phyloP scores from a whole-genome alignment of 371 early-diverging fungal species.

The Polyrhizophydium stewartii region DNA sequence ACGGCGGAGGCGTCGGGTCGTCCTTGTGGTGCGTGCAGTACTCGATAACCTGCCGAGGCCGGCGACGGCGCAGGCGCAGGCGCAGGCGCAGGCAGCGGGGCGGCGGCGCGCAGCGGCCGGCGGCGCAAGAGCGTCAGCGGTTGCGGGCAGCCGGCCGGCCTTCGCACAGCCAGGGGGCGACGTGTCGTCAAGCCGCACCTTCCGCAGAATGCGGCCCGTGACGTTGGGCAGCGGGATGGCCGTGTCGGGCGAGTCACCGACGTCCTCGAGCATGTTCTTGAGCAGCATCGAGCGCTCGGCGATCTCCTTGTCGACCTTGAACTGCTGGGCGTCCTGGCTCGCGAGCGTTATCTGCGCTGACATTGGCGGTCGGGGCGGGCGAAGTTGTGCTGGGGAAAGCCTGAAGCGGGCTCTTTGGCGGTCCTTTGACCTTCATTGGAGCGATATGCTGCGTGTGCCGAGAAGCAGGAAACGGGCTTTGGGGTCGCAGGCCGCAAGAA shows the following conservation, averaged over 20 bases:
- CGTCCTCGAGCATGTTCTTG: slow-evolving; percentile 90
- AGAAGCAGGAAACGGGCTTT: too few relatives aligned
- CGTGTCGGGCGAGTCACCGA: slow-evolving; percentile 49
- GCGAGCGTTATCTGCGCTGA: slow-evolving; percentile 10
- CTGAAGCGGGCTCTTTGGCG: too few relatives aligned
- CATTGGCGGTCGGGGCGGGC: not conserved
- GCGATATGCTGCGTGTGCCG: too few relatives aligned
- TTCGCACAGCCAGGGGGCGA: too few relatives aligned
- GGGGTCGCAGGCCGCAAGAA: too few relatives aligned
- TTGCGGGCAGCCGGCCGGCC: too few relatives aligned
- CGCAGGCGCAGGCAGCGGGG: too few relatives aligned
- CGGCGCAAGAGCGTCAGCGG: too few relatives aligned
- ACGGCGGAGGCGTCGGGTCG: slow-evolving; percentile 30
- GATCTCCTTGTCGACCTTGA: slow-evolving; percentile 65
- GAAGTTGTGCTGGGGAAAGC: too few relatives aligned
- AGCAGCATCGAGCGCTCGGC: slow-evolving; percentile 83
- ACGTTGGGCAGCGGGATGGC: slow-evolving; percentile 79
- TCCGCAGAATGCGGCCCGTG: slow-evolving; percentile 62
- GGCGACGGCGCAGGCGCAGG: too few relatives aligned
- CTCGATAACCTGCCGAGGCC: slow-evolving; percentile 55
- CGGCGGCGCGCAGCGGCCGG: slow-evolving; percentile 2
- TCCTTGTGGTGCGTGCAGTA: slow-evolving; percentile 75
- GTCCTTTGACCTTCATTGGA: too few relatives aligned
- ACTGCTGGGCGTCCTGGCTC: slow-evolving; percentile 55
- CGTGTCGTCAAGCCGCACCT: slow-evolving; percentile 34